These are phyloP conservation scores for Pholiota molesta DNA, from an alignment of 768 basidiomycete genomes.

Conservation along the genomic window DNA sequence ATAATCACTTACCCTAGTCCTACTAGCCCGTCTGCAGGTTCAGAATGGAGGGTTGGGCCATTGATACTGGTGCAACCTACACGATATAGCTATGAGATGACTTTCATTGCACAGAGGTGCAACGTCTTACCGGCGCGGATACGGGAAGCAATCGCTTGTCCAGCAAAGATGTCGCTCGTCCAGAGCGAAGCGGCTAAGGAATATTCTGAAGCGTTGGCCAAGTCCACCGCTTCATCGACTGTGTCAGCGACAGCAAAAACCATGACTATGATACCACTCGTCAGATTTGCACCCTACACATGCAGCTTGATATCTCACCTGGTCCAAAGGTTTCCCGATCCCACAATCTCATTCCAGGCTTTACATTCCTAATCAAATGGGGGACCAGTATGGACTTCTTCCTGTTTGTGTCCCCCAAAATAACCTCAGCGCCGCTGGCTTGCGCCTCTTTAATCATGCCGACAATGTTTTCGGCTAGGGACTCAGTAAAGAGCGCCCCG, in stretches of 20 bases:
- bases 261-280: constrained; percentile 34
- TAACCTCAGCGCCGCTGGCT: constrained; percentile 44
- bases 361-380: constrained; percentile 51
- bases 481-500: constrained; percentile 45
- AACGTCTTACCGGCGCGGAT: constrained; percentile 47
- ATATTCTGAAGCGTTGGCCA: constrained; percentile 58
- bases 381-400: constrained; percentile 50
- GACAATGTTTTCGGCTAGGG: constrained; percentile 48
- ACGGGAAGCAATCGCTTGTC: constrained; percentile 46
- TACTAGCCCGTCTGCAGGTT: constrained; percentile 37
- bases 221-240: constrained; percentile 54
- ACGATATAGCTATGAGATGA: neutral
- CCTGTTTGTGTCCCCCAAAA: constrained; percentile 45
- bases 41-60: constrained; percentile 51
- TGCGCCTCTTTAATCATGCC: constrained; percentile 47
- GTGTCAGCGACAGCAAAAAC: constrained; percentile 48
- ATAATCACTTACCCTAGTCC: constrained; percentile 47
- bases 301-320: constrained; percentile 30
- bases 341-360: constrained; percentile 54
- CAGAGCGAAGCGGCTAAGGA: constrained; percentile 56
- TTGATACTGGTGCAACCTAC: constrained; percentile 59
- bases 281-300: neutral
- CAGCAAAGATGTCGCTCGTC: constrained; percentile 47
- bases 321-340: constrained; percentile 66
- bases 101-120: neutral